phyloP scores from a whole-genome alignment of 768 basidiomycete species.

The Lactarius hatsudake region DNA sequence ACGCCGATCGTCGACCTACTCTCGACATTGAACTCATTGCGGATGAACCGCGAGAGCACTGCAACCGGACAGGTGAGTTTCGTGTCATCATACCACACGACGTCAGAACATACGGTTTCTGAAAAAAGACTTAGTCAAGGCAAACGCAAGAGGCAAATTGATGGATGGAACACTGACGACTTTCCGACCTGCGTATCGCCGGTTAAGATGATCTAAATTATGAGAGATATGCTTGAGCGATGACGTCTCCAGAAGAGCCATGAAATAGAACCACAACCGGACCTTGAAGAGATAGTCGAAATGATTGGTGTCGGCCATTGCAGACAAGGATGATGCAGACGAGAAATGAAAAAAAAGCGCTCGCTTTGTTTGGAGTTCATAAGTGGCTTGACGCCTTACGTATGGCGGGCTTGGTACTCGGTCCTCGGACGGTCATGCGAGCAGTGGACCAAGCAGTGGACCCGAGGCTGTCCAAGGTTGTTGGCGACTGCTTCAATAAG shows the following conservation, averaged over 20 bases:
- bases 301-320: slow-evolving; percentile 34
- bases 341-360: neutral
- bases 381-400: neutral
- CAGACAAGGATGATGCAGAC: no score
- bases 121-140: slow-evolving; percentile 16
- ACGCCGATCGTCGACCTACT: slow-evolving; percentile 99
- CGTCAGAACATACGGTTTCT: slow-evolving; percentile 57
- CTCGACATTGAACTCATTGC: slow-evolving; percentile 98
- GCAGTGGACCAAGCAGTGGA: neutral
- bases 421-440: neutral
- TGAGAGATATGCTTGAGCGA: neutral
- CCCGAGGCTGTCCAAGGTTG: neutral
- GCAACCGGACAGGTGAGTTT: slow-evolving; percentile 24
- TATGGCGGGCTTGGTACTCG: neutral
- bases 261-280: slow-evolving; percentile 22
- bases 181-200: slow-evolving; percentile 99
- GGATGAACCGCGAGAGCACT: slow-evolving; percentile 99
- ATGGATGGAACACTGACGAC: slow-evolving; percentile 70
- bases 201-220: slow-evolving; percentile 86
- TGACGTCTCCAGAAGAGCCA: neutral
- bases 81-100: neutral
- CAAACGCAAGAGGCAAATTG: neutral
- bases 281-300: slow-evolving; percentile 99
- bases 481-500: neutral
- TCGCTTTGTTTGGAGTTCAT: neutral